These are phyloP conservation scores for Lathyrus tuberosus DNA, from an alignment of 306 rosid species.

Conservation along the genomic window DNA sequence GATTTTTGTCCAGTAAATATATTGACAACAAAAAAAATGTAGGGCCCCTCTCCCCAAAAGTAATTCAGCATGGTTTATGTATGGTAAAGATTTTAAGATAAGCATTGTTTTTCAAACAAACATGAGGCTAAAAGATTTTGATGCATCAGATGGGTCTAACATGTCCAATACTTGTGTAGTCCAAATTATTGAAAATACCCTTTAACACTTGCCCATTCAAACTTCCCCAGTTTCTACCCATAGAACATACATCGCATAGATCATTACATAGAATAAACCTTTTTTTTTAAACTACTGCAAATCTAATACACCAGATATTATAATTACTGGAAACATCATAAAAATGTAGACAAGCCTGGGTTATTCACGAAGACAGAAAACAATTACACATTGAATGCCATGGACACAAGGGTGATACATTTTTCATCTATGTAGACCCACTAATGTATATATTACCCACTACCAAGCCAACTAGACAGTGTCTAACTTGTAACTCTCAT, in stretches of 20 bases:
- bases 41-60: not conserved
- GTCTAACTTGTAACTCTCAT: conserved; percentile 2
- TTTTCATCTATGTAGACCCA: not conserved
- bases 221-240: conserved; percentile 2
- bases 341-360: not conserved
- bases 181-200: not conserved
- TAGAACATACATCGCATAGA: conserved; percentile 16
- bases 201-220: conserved; percentile 1
- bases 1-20: conserved; percentile 24
- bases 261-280: not conserved
- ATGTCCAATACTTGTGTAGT: not conserved
- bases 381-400: conserved; percentile 21
- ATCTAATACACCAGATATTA: conserved; percentile 1
- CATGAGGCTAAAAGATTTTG: conserved; percentile 2
- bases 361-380: conserved; percentile 15
- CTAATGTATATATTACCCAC: conserved; percentile 1
- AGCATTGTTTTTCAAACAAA: not conserved
- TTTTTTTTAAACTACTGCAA: not conserved
- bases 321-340: conserved; percentile 10
- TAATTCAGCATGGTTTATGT: not conserved
- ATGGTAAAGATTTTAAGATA: not conserved
- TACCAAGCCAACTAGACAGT: not conserved
- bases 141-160: conserved; percentile 1
- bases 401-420: conserved; percentile 21
- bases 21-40: not conserved